These are phyloP conservation scores for Solanum etuberosum DNA, from an alignment of 257 asterid genomes.

Conservation along the genomic window DNA sequence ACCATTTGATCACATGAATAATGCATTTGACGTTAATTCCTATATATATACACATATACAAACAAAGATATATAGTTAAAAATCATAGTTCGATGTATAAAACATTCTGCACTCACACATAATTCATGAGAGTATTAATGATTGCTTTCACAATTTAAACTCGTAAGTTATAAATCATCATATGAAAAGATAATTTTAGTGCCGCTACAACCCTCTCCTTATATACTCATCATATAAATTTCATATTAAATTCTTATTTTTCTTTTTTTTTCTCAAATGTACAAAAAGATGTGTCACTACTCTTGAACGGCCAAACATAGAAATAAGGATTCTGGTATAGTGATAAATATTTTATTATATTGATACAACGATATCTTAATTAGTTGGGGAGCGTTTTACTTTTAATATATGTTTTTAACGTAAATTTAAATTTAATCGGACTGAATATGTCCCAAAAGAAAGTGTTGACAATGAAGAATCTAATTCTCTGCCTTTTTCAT, in stretches of 20 bases:
- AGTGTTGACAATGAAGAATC: not conserved
- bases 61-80: not conserved
- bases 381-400: not conserved
- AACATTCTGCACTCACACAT: rapidly evolving
- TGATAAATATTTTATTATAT: not conserved
- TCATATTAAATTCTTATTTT: not conserved
- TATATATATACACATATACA: not conserved
- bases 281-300: not conserved
- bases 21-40: not conserved
- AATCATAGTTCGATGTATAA: not conserved
- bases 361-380: not conserved
- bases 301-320: not conserved
- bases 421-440: not conserved
- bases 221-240: no score
- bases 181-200: not conserved
- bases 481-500: not conserved
- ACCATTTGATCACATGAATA: not conserved
- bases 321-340: not conserved
- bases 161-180: not conserved
- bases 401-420: rapidly evolving
- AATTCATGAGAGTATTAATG: not conserved
- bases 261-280: not conserved
- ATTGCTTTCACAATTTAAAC: not conserved
- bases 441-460: not conserved
- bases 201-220: not conserved